These are phyloP conservation scores for Dalbergia oliveri DNA, from an alignment of 306 rosid genomes.

Conservation along the genomic window DNA sequence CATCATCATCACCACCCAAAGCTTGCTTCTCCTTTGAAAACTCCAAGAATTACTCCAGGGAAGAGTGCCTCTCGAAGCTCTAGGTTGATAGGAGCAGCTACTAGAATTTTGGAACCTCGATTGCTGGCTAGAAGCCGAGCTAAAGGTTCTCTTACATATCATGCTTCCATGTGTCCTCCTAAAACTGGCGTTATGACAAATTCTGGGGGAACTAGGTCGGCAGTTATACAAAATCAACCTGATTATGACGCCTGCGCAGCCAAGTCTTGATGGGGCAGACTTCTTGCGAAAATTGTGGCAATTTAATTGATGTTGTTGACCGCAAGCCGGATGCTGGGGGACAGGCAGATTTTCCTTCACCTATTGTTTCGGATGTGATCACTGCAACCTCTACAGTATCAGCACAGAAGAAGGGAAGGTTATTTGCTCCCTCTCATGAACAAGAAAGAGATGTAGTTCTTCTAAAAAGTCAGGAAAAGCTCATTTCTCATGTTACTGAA, in stretches of 20 bases:
- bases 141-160: conserved; percentile 62
- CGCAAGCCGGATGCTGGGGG: conserved; percentile 52
- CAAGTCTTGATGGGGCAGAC: conserved; percentile 57
- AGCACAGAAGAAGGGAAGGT: conserved; percentile 52
- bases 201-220: conserved; percentile 39
- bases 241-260: conserved; percentile 46
- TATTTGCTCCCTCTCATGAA: conserved; percentile 46
- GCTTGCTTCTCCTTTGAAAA: conserved; percentile 72
- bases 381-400: conserved; percentile 50
- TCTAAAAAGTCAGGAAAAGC: conserved; percentile 50
- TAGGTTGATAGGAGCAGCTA: conserved; percentile 85
- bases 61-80: conserved; percentile 70
- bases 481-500: conserved; percentile 45
- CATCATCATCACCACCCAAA: conserved; percentile 59
- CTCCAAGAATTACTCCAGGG: conserved; percentile 65
- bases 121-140: conserved; percentile 66
- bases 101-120: conserved; percentile 90
- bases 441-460: conserved; percentile 56
- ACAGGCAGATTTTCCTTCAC: conserved; percentile 42
- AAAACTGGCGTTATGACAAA: conserved; percentile 41
- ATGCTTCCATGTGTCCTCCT: conserved; percentile 52
- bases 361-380: conserved; percentile 51
- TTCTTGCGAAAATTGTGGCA: conserved; percentile 78
- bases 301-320: conserved; percentile 59
- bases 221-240: conserved; percentile 45